A percentile compares a stretch with the other conserved stretches of the same genome.
Evolutionary conservation across 2,329 filamentous ascomycete genomes (phyloP).

Genomic region (Magnaporthales sp.): DNA sequence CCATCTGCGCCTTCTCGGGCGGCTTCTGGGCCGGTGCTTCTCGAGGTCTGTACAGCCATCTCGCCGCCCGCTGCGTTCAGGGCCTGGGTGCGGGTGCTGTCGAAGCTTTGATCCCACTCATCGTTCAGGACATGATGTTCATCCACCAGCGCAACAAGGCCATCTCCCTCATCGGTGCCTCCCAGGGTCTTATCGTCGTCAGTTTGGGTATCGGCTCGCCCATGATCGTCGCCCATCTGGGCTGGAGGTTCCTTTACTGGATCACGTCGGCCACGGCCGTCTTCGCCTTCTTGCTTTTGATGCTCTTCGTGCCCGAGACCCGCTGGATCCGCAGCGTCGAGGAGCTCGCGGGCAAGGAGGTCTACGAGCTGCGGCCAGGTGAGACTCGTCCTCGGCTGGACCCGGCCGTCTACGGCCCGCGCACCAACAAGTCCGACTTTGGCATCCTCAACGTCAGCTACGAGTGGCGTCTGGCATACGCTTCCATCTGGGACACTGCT

Average conservation of each 20-base stretch:
- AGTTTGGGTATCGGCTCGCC: conserved; percentile 19
- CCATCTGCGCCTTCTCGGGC: conserved; percentile 20
- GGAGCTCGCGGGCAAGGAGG: conserved; percentile 19
- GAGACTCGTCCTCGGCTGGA: conserved; percentile 19
- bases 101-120: conserved; percentile 27
- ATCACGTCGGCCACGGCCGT: conserved; percentile 19
- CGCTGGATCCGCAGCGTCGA: conserved; percentile 17
- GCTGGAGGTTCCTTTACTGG: conserved; percentile 23
- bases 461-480: conserved; percentile 14
- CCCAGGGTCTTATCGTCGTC: conserved; percentile 20
- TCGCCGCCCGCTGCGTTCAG: conserved; percentile 25
- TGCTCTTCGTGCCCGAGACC: conserved; percentile 21
- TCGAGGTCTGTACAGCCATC: conserved; percentile 24
- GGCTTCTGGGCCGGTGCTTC: conserved; percentile 24
- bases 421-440: conserved; percentile 16
- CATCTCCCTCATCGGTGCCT: conserved; percentile 9
- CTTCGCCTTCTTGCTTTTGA: conserved; percentile 19
- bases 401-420: conserved; percentile 14
- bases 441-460: conserved; percentile 16
- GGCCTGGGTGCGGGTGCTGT: conserved; percentile 27
- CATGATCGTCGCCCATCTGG: conserved; percentile 16
- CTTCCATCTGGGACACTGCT: conserved; percentile 14
- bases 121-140: conserved; percentile 11
- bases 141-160: conserved; percentile 9
- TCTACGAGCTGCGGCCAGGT: conserved; percentile 16